A percentile compares a stretch with the other conserved stretches of the same genome.
These are phyloP conservation scores for Multifurca ochricompacta DNA, from an alignment of 768 basidiomycete species.

Conservation along the genomic window DNA sequence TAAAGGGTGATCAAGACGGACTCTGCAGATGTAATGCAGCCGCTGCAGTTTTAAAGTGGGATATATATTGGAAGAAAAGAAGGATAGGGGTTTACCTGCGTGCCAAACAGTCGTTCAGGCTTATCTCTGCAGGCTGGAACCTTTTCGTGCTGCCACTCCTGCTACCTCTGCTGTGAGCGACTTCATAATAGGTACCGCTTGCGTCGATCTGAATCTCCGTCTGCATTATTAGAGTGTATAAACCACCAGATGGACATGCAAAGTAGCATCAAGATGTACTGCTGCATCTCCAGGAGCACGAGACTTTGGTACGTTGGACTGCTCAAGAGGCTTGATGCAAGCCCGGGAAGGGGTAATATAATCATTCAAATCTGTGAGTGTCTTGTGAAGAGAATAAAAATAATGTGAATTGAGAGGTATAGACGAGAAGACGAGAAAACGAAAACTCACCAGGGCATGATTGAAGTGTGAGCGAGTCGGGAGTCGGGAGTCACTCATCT, in stretches of 20 bases:
- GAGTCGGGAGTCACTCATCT: too few species aligned
- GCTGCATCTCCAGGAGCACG: conserved; percentile 37
- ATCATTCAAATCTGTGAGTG: conserved; percentile 90
- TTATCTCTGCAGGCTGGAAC: conserved; percentile 91
- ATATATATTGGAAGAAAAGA: too few species aligned
- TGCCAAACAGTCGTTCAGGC: conserved; percentile 93
- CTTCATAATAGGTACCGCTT: conserved; percentile 82
- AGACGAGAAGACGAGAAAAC: too few species aligned
- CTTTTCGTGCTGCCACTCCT: conserved; percentile 37
- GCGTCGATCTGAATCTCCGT: conserved; percentile 90
- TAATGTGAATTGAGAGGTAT: background rate
- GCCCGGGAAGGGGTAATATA: conserved; percentile 95
- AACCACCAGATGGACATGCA: conserved; percentile 4
- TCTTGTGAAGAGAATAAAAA: conserved; percentile 41
- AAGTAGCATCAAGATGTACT: conserved; percentile 26
- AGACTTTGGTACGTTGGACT: conserved; percentile 34
- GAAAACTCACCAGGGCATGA: conserved; percentile 14
- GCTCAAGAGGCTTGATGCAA: conserved; percentile 91
- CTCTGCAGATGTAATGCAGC: conserved; percentile 98
- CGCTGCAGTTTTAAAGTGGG: conserved; percentile 39
- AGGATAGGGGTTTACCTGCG: conserved; percentile 57
- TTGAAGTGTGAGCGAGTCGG: too few species aligned
- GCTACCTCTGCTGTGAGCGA: conserved; percentile 29
- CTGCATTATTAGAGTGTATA: conserved; percentile 40
- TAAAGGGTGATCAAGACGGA: conserved; percentile 94